phyloP scores from a whole-genome alignment of 2,329 filamentous ascomycete genomes.

The Daldinia sp. region DNA sequence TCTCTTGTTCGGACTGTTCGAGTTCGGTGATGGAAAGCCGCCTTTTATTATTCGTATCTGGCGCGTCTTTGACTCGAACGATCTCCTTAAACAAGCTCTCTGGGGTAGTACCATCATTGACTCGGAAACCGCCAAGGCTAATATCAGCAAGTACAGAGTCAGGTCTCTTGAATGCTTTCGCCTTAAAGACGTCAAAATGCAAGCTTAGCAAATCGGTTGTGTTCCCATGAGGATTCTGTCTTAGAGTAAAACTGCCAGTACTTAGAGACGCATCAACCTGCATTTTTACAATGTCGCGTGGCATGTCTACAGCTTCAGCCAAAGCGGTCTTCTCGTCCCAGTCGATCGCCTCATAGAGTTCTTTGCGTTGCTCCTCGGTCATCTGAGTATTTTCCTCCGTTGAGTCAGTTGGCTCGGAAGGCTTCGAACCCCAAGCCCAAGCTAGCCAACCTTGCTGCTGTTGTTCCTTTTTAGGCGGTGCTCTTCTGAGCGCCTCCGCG shows the following conservation, averaged over 20 bases:
- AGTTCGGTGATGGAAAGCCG: conserved; percentile 67
- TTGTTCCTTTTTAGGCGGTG: conserved; percentile 65
- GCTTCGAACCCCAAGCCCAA: conserved; percentile 91
- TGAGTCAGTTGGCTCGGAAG: conserved; percentile 67
- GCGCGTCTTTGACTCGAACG: conserved; percentile 91
- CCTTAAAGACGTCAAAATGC: conserved; percentile 94
- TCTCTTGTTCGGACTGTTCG: conserved; percentile 68
- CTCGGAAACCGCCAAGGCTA: conserved; percentile 89
- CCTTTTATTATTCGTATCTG: conserved; percentile 61
- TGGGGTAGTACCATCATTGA: conserved; percentile 95
- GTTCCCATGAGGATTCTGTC: conserved; percentile 83
- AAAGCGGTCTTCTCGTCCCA: conserved; percentile 97
- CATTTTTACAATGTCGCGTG: conserved; percentile 91
- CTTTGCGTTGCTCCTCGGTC: conserved; percentile 94
- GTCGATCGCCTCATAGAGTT: conserved; percentile 96
- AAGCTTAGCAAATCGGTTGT: conserved; percentile 86
- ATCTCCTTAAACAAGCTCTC: conserved; percentile 95
- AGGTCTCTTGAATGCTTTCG: conserved; percentile 87
- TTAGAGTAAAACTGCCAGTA: conserved; percentile 95
- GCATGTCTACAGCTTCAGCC: conserved; percentile 87
- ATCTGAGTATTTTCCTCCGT: conserved; percentile 87
- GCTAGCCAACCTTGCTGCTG: conserved; percentile 90
- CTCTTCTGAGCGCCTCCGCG: conserved; percentile 82
- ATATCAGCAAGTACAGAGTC: conserved; percentile 91
- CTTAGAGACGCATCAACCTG: conserved; percentile 93